These are phyloP conservation scores for Xerophyta viscosa DNA, from an alignment of 106 monocot genomes.

Conservation along the genomic window DNA sequence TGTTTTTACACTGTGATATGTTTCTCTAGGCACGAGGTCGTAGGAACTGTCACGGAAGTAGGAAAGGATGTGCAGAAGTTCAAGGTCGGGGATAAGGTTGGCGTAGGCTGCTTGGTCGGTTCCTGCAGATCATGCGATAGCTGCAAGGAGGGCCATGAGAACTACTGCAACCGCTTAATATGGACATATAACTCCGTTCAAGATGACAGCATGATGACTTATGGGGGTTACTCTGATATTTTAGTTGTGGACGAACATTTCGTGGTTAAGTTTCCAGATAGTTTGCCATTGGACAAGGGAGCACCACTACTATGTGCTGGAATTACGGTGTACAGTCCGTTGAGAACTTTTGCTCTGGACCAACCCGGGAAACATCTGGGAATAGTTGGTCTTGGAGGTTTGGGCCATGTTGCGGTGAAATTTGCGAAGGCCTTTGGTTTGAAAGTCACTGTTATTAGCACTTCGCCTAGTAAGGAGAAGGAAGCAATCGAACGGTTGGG, in stretches of 20 bases:
- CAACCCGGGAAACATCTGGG: constrained; percentile 59
- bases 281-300: constrained; percentile 45
- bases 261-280: constrained; percentile 46
- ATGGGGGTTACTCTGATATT: constrained; percentile 53
- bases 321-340: constrained; percentile 62
- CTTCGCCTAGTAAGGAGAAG: constrained; percentile 40
- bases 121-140: constrained; percentile 42
- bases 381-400: constrained; percentile 61
- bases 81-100: constrained; percentile 66
- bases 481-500: constrained; percentile 53
- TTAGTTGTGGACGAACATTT: constrained; percentile 53
- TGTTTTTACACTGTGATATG: background rate
- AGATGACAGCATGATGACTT: constrained; percentile 33
- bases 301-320: constrained; percentile 81
- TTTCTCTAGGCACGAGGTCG: constrained; percentile 67
- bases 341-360: constrained; percentile 53
- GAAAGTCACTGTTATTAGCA: constrained; percentile 75
- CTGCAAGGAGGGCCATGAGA: constrained; percentile 46
- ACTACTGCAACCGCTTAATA: constrained; percentile 38
- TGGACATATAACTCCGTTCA: constrained; percentile 37
- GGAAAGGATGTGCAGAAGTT: constrained; percentile 46
- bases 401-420: constrained; percentile 79
- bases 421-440: constrained; percentile 74
- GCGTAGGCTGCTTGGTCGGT: constrained; percentile 58
- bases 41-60: constrained; percentile 45